These are phyloP conservation scores for Globisporangium paddicum DNA, from an alignment of 352 stramenopile genomes.

Conservation along the genomic window DNA sequence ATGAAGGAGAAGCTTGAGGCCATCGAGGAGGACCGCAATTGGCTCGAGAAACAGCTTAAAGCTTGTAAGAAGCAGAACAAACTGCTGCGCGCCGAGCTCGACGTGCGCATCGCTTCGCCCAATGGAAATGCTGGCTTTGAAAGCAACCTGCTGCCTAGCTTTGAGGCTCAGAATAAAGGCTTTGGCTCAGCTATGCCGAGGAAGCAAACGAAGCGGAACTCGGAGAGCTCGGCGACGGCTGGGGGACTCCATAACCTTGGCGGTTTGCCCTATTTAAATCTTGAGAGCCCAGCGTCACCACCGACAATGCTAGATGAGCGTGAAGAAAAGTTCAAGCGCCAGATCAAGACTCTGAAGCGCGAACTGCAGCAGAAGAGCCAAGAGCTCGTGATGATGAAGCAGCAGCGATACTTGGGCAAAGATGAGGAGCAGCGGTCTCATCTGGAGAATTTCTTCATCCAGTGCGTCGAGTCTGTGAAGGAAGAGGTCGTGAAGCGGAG, in stretches of 20 bases:
- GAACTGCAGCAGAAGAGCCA: conserved; percentile 64
- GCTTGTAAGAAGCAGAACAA: conserved; percentile 94
- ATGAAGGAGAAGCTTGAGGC: conserved; percentile 91
- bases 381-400: conserved; percentile 35
- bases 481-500: conserved; percentile 55
- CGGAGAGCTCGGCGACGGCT: background rate
- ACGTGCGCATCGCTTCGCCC: conserved; percentile 42
- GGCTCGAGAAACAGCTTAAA: conserved; percentile 92
- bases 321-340: conserved; percentile 64
- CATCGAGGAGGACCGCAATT: conserved; percentile 90
- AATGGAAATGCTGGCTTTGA: conserved; percentile 23
- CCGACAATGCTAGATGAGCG: conserved; percentile 38
- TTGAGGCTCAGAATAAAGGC: conserved; percentile 27
- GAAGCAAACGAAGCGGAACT: conserved; percentile 13
- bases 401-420: conserved; percentile 29
- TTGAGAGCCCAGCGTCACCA: conserved; percentile 18
- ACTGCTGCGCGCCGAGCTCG: conserved; percentile 76
- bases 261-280: conserved; percentile 29
- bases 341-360: conserved; percentile 60
- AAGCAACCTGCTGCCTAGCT: conserved; percentile 25
- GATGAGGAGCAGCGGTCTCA: conserved; percentile 35
- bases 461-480: conserved; percentile 83
- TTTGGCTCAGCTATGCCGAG: conserved; percentile 6
- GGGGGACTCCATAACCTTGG: background rate
- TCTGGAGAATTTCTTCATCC: conserved; percentile 74